Conservation (phyloP, 768 basidiomycete genomes). For the Psilocybe subaeruginosa region DNA sequence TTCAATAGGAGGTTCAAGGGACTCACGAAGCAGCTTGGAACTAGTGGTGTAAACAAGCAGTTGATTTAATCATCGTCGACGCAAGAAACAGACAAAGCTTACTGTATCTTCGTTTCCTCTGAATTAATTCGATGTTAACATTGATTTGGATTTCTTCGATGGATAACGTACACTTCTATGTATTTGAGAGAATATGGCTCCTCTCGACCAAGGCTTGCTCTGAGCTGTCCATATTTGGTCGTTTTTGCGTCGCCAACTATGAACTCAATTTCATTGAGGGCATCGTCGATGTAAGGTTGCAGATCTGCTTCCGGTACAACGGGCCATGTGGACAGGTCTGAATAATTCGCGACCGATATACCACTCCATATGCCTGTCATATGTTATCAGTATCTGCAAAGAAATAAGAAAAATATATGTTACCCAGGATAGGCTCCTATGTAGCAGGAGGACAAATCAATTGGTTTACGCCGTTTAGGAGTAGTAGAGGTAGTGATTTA, state of each 20-base stretch:
- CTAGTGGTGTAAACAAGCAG: constrained; percentile 7
- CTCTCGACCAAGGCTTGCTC: constrained; percentile 56
- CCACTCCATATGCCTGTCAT: constrained; percentile 28
- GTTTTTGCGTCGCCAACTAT: constrained; percentile 50
- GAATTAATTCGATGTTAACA: background rate
- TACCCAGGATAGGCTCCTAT: constrained; percentile 21
- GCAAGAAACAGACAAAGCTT: background rate
- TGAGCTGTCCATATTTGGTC: constrained; percentile 40
- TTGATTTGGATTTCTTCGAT: too few relatives aligned
- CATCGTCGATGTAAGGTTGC: constrained; percentile 36
- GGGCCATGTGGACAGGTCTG: constrained; percentile 37
- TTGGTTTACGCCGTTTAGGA: too few relatives aligned
- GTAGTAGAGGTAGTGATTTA: background rate
- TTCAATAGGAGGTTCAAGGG: background rate
- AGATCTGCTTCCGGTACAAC: constrained; percentile 36
- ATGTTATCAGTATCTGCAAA: background rate
- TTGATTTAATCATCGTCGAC: background rate
- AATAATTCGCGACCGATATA: constrained; percentile 34
- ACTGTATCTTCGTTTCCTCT: constrained; percentile 38
- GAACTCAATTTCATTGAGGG: constrained; percentile 51
- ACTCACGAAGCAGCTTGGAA: constrained; percentile 32
- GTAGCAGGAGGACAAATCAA: background rate
- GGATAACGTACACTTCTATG: constrained; percentile 47
- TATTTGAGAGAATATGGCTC: constrained; percentile 51
- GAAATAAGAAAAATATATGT: background rate